Conservation (phyloP, 495 filamentous ascomycete genomes). For the Delitschia confertaspora region DNA sequence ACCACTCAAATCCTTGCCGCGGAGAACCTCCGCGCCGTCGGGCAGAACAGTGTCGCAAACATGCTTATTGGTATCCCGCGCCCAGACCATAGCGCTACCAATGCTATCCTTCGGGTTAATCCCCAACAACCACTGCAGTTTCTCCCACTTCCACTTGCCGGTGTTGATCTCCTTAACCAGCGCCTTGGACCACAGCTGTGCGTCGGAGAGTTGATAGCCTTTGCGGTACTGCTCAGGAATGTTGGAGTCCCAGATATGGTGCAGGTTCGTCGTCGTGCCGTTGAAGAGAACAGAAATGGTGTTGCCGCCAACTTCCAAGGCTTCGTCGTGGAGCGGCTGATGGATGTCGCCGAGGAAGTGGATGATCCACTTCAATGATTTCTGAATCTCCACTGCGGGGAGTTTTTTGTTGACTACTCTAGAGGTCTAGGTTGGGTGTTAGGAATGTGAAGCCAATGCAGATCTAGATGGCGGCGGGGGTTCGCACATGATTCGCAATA, state of each 20-base stretch:
- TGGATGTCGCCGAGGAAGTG: constrained; percentile 58
- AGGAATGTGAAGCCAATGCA: neutral
- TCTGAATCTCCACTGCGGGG: constrained; percentile 34
- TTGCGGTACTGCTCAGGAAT: constrained; percentile 53
- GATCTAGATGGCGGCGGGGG: constrained; percentile 11
- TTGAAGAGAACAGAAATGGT: constrained; percentile 50
- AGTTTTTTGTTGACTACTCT: constrained; percentile 40
- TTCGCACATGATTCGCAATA: constrained; percentile 41
- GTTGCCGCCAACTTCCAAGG: constrained; percentile 52
- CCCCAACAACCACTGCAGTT: constrained; percentile 41
- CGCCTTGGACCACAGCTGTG: constrained; percentile 43
- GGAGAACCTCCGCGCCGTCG: constrained; percentile 43
- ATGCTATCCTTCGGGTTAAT: constrained; percentile 44
- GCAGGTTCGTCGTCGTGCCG: constrained; percentile 36
- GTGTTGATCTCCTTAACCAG: constrained; percentile 44
- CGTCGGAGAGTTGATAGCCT: constrained; percentile 41
- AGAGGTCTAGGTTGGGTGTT: constrained; percentile 31
- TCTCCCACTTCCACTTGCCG: constrained; percentile 41
- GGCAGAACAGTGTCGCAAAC: constrained; percentile 56
- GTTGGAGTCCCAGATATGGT: constrained; percentile 54
- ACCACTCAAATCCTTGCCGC: constrained; percentile 49
- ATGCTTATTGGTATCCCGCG: constrained; percentile 49
- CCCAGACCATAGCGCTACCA: constrained; percentile 50
- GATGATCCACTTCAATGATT: constrained; percentile 54
- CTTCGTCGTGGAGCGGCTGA: constrained; percentile 56